Conservation (phyloP, 345 rosid genomes). For the Syzygium grande region DNA sequence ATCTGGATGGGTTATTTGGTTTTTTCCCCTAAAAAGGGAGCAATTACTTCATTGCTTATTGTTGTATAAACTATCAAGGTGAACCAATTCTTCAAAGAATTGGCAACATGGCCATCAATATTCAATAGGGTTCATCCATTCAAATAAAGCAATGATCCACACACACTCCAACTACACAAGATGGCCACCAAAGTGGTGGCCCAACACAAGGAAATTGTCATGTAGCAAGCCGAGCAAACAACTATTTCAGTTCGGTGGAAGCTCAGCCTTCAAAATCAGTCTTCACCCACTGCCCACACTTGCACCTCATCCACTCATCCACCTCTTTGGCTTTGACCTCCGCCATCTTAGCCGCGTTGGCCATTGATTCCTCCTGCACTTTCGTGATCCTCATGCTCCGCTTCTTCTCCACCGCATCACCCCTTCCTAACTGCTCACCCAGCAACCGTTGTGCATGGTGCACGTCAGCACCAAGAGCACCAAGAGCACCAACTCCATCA, state of each 20-base stretch:
- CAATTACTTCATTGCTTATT: background rate
- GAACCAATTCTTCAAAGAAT: background rate
- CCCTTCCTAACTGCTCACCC: background rate
- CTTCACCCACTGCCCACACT: too few species aligned
- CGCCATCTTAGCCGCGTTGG: too few species aligned
- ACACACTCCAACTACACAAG: background rate
- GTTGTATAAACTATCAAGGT: background rate
- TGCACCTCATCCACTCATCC: fast-evolving
- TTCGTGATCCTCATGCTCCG: background rate
- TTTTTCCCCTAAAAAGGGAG: background rate
- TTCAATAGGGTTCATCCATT: background rate
- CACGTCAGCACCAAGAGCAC: background rate
- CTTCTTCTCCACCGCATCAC: background rate
- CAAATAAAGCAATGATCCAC: too few species aligned
- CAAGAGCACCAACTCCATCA: background rate
- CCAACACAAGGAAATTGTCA: background rate
- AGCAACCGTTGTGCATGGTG: background rate
- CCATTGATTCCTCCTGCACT: too few species aligned
- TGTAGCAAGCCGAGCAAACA: background rate
- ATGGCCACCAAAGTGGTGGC: background rate
- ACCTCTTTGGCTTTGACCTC: too few species aligned
- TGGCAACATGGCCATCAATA: background rate
- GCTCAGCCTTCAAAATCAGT: too few species aligned
- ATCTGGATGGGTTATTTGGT: background rate
- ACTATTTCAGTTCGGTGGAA: too few species aligned